Conservation (phyloP, 129 eudicot genomes). For the sunflower (Helianthus annuus) region HanXRQr2.0-SUNRISE NC_035440.2:44658991-44659490, state of each 20-base stretch:
- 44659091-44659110: neutral
- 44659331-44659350: neutral
- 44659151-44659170: too few species aligned
- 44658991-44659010: too few species aligned
- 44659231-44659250: neutral
- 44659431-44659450: neutral
- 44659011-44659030: too few species aligned
- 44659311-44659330: too few species aligned
- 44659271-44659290: neutral
- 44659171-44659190: too few species aligned
- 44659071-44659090: too few species aligned
- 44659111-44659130: too few species aligned
- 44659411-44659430: neutral
- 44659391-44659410: neutral
- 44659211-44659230: too few species aligned
- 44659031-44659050: too few species aligned
- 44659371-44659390: neutral
- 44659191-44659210: neutral
- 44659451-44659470: neutral
- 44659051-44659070: too few species aligned
- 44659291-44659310: neutral
- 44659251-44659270: slow-evolving; percentile 5
- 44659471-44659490: neutral
- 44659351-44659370: neutral
- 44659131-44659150: too few species aligned